Base-by-base conservation (phyloP, 805 yeast genomes). In the Grigorovia jiainica region DNA sequence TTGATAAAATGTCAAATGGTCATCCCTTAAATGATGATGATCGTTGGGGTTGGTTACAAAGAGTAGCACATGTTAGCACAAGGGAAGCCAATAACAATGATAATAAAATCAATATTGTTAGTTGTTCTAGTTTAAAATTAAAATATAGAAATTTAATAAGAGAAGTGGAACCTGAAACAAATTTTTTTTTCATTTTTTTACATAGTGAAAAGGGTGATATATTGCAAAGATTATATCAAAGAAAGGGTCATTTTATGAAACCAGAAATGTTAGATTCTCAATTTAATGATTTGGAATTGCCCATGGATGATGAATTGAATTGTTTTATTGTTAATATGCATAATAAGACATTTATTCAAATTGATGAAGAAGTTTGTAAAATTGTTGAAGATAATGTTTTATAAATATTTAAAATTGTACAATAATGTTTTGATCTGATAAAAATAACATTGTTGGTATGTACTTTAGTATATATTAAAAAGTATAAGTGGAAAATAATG, bases 161-260 rank as follows among this genome's bases (percentile, higher is more conserved):
- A 34, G 36, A 47, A 5, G 47, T 50, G 8, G 44, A 52, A 3
- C 63, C 61, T 2, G 50, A 58, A 4, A 58, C 74, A 1, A 60
- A 59, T 24, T 74, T 83, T 48, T 55, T 73, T 33, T 80, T 82
- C 60, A 68, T 87, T 25, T 81, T 89, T 55, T 61, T 90, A 36
- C 72, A 75, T 51, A 81, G 87, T 9, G 66, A 77, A 7, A 73
- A 68, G 50, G 80, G 78, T 7, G 82, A 72, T 47, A 71, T 89
- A 36, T 47, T 74, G 13, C 55, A 64, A 27, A 71, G 97, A 40
- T 82, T 87, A 42, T 64, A 64, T 5, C 55, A 60, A n/a, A 70
- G 98, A 50, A 59, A 73, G 50, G 76, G 76, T 38, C 98, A 92
- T 57, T 92, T 73, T 59, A 87, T 92, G 95, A 89, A 89, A 57